Base-by-base conservation (phyloP, 2,329 filamentous ascomycete species). In the Leptodontidium sp. region DNA sequence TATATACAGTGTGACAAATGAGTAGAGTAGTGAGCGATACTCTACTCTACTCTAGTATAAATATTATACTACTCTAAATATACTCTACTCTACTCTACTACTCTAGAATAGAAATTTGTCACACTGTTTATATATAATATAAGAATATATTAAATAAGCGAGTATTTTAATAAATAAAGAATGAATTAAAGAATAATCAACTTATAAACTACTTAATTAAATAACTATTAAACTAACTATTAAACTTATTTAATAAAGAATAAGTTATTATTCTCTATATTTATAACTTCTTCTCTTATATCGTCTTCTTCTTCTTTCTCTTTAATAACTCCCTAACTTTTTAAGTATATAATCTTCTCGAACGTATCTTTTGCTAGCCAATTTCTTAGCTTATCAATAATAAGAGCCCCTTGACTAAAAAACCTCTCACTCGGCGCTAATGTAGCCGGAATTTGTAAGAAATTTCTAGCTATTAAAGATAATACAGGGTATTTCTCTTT, bases 401-500 rank as follows among this genome's bases (percentile, higher is more conserved):
- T 21, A 21, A 21, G 21, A 21, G 21, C 21, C 21, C 21, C 21
- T 21, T 21, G 21, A 21, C 21, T 21, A 21, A 21, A 21, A 21
- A 21, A 21, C 21, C 21, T 21, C 21, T 21, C 21, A 21, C 21
- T 21, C 21, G 21, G 21, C 21, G 21, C 21, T 21, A 21, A 21
- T 1, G 4, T 35, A 35, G 47, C 47, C 21, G 47, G 47, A 24
- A 50, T 24, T 50, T 50, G 21, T 50, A 50, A 24, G 21, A 5
- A 50, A 11, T 50, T 50, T 15, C 47, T 50, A 50, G 47, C 47
- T 50, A 50, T 50, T 50, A 50, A 50, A 50, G n/a, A 50, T 50
- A 50, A 50, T 50, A 50, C 15, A 50, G 47, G n/a, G 15, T 50
- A 50, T 50, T 50, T 50, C 21, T 50, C 47, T 50, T 24, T 50